Evolutionary conservation across 2,329 filamentous ascomycete species (phyloP).

Genomic region (Penicillium sp.): DNA sequence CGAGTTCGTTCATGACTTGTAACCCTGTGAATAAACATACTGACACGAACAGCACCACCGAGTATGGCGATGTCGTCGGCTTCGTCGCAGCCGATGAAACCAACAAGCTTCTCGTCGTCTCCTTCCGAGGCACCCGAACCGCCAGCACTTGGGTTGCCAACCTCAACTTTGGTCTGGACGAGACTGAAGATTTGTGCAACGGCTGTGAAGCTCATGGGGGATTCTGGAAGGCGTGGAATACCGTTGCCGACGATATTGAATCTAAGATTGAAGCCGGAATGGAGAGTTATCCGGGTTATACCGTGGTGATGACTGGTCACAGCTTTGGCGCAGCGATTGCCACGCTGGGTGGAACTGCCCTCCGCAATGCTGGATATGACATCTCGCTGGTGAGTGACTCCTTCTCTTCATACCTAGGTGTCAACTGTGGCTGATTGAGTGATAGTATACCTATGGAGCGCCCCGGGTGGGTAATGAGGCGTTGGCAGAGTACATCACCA

Average conservation of each 20-base stretch:
- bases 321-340: slow-evolving; percentile 50
- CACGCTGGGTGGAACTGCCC: slow-evolving; percentile 42
- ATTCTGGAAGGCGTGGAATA: slow-evolving; percentile 46
- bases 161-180: slow-evolving; percentile 23
- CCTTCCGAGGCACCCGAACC: slow-evolving; percentile 34
- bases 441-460: slow-evolving; percentile 40
- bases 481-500: slow-evolving; percentile 37
- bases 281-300: slow-evolving; percentile 36
- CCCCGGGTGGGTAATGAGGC: slow-evolving; percentile 40
- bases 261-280: slow-evolving; percentile 31
- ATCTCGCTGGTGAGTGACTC: slow-evolving; percentile 44
- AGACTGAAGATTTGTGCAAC: slow-evolving; percentile 39
- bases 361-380: slow-evolving; percentile 40
- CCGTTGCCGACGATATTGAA: slow-evolving; percentile 35
- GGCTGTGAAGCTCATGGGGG: slow-evolving; percentile 43
- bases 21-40: background rate
- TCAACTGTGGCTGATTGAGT: background rate
- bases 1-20: slow-evolving; percentile 32
- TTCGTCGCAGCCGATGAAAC: slow-evolving; percentile 45
- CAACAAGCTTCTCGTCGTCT: slow-evolving; percentile 34
- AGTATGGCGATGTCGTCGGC: slow-evolving; percentile 42
- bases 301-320: slow-evolving; percentile 46
- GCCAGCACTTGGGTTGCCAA: slow-evolving; percentile 33
- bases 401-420: slow-evolving; percentile 1
- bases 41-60: slow-evolving; percentile 12